Base-by-base conservation (phyloP, 2,329 filamentous ascomycete species). In the Emydomyces testavorans region DNA sequence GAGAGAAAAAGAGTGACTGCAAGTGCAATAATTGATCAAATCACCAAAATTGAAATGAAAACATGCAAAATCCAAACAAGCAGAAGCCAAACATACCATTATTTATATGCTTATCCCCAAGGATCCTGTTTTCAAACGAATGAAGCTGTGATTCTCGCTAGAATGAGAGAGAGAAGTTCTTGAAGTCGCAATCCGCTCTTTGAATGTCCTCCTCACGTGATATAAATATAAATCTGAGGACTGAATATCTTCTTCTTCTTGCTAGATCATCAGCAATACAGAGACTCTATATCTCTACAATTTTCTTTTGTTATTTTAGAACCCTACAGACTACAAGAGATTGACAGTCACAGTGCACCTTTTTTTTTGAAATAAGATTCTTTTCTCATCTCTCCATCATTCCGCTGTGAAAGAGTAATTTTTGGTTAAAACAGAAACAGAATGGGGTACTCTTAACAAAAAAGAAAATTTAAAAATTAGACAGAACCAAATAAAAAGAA, bases 371-470 rank as follows among this genome's bases (percentile, higher is more conserved):
- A 31, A 31, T 31, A 31, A 11, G 29, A 21, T 28, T 24, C 15
- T 24, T 28, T 21, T 39, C 20, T 39, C 23, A 24, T 39, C 37
- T 39, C 23, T 39, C 20, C 20, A 23, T 24, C 37, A 39, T 6
- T 39, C 37, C 23, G 20, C 16, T 35, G 13, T 6, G 13, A 15
- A 18, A 29, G 29, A 29, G 29, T 11, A 11, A 20, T 29, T 29
- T 41, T 41, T 41, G 29, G 38, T 29, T 41, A 41, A 41, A 29
- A 39, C 37, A 39, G n/a, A 39, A 39, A 15, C 37, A 39, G 37
- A 39, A 39, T 39, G 24, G 23, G 38, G 38, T 41, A 29, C 24
- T 29, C 37, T n/a, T 39, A 6, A 8, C 13, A 13, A 20, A 38
- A 6, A 8, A 7, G 8, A 20, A 38, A 41, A n/a, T 5, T 16